Conservation (phyloP, 2,329 filamentous ascomycete species). For the Alternaria tenuissima region DNA sequence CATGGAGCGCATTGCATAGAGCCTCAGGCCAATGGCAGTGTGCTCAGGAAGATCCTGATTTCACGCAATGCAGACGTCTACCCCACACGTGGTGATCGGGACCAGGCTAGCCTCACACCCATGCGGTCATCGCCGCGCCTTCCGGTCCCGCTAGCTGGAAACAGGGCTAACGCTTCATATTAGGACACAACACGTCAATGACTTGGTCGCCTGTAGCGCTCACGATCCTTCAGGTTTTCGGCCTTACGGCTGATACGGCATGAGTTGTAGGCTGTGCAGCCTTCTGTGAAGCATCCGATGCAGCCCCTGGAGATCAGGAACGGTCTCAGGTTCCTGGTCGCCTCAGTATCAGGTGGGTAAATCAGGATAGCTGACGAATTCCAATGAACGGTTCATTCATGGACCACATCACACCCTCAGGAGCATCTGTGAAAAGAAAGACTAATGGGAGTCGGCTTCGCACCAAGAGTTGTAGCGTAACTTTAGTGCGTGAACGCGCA, state of each 20-base stretch:
- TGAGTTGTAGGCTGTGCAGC: conserved; percentile 27
- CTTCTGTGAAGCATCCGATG: conserved; percentile 11
- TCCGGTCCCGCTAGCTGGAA: conserved; percentile 15
- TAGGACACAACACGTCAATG: conserved; percentile 46
- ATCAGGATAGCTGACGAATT: background rate
- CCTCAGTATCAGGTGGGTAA: conserved; percentile 3
- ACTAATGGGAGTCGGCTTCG: conserved; percentile 7
- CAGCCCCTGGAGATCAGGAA: background rate
- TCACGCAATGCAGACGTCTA: conserved; percentile 8
- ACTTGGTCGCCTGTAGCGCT: conserved; percentile 42
- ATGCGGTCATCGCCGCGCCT: conserved; percentile 22
- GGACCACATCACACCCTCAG: background rate
- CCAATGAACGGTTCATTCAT: background rate
- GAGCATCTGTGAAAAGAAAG: background rate
- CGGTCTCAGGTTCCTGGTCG: conserved; percentile 1
- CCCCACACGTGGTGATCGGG: conserved; percentile 17
- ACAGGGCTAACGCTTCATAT: conserved; percentile 19
- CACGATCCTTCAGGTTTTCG: conserved; percentile 38
- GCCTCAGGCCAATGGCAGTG: background rate
- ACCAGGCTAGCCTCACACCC: conserved; percentile 6
- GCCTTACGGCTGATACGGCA: conserved; percentile 29
- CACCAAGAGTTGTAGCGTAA: conserved; percentile 13
- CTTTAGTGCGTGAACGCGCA: conserved; percentile 27
- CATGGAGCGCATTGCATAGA: conserved; percentile 3
- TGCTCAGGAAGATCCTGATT: background rate